phyloP scores from a whole-genome alignment of 1,284 basidiomycete genomes.

The Lentinula novae-zelandiae region DNA sequence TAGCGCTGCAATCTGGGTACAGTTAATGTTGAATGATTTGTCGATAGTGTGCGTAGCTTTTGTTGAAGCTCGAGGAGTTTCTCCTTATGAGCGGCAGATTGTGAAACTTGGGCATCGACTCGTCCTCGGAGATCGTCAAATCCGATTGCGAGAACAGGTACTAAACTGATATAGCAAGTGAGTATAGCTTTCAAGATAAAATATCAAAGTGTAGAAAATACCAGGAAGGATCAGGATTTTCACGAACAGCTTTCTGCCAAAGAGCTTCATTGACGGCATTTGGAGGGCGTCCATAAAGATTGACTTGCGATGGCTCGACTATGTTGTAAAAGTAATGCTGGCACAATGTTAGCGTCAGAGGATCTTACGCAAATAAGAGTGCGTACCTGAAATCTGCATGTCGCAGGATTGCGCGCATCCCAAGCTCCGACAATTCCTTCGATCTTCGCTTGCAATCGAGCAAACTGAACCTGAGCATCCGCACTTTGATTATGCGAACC shows the following conservation, averaged over 20 bases:
- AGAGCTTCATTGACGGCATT: conserved; percentile 72
- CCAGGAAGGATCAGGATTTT: conserved; percentile 83
- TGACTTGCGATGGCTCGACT: conserved; percentile 71
- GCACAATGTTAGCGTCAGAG: conserved; percentile 6
- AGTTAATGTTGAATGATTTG: conserved; percentile 68
- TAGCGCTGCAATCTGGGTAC: conserved; percentile 67
- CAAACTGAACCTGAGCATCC: conserved; percentile 61
- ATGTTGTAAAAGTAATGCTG: conserved; percentile 86
- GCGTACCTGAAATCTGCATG: conserved; percentile 78
- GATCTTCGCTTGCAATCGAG: conserved; percentile 58
- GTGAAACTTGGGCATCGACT: conserved; percentile 73
- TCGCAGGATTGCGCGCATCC: conserved; percentile 63
- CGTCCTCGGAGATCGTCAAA: conserved; percentile 82
- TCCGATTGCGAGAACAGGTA: conserved; percentile 79
- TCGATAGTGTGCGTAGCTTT: conserved; percentile 60
- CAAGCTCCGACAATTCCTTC: conserved; percentile 69
- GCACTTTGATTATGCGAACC: conserved; percentile 42
- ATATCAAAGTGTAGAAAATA: conserved; percentile 25
- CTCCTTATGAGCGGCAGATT: conserved; percentile 69
- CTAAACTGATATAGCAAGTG: conserved; percentile 48
- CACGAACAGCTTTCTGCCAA: conserved; percentile 78
- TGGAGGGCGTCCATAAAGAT: conserved; percentile 68
- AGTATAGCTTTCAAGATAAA: background rate
- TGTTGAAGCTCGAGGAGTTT: conserved; percentile 71
- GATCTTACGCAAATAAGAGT: background rate